phyloP scores from a whole-genome alignment of 495 filamentous ascomycete species.

The Aspergillus steynii region DNA sequence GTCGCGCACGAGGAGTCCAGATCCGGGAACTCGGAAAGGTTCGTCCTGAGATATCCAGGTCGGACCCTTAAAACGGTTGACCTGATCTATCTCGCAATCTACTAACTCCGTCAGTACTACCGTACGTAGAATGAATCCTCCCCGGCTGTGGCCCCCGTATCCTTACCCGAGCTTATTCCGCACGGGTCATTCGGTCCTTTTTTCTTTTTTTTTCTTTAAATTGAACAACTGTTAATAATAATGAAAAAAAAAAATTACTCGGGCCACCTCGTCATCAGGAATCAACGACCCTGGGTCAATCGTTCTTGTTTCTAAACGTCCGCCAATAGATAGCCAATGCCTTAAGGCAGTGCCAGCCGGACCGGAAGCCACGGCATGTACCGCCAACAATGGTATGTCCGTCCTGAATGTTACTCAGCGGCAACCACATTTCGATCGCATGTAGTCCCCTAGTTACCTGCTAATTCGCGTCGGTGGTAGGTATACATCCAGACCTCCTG shows the following conservation, averaged over 20 bases:
- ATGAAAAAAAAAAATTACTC: conserved; percentile 1
- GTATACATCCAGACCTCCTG: too few species aligned
- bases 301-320: neutral
- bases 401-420: neutral
- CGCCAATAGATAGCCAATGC: neutral
- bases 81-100: neutral
- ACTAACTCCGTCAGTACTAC: neutral
- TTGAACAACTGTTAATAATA: neutral
- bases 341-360: neutral
- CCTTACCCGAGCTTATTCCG: conserved; percentile 9
- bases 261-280: neutral
- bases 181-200: conserved; percentile 8
- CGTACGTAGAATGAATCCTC: neutral
- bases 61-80: conserved; percentile 1
- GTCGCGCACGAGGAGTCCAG: neutral
- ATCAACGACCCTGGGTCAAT: neutral
- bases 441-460: too few species aligned
- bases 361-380: neutral
- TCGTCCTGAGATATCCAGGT: neutral
- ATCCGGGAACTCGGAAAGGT: conserved; percentile 10
- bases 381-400: neutral
- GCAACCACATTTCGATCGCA: neutral
- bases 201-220: neutral
- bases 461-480: neutral
- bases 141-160: neutral